Base-by-base conservation (phyloP, 2,329 filamentous ascomycete species). In the Calcarisporium arbuscula region DNA sequence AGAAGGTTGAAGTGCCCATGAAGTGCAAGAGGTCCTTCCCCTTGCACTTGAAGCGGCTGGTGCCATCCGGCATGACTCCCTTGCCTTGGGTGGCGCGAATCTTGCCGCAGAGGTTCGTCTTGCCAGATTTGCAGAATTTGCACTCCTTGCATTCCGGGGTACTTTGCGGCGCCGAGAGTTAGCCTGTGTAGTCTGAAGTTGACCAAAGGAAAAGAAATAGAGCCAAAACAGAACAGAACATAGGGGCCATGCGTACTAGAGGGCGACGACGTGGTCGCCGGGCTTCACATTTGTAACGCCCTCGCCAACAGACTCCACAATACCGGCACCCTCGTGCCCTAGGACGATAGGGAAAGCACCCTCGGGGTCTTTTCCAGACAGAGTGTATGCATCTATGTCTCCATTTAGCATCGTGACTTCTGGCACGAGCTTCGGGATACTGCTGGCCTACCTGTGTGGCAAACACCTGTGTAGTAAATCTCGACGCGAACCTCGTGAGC, bases 41-140 rank as follows among this genome's bases (percentile, higher is more conserved):
- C 65, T 90, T 92, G 74, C 82, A 88, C 65, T 77, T 86, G 80
- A 96, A 95, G 53, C 92, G 85, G 38, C 84, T 83, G 47, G 90
- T 96, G 53, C 90, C 90, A 62, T 98, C 92, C 38, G 92, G 92
- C 89, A 98, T 95, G 50, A 95, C 78, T 56, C 92, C 92, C 64
- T 81, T 84, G 53, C 92, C 92, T 69, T 98, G 92, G 28, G 92
- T 96, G 29, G 87, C 86, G 53, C 92, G 83, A 65, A 98, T 98
- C 79, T 96, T 96, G 62, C 92, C 92, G 69, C 90, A 96, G 39
- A 96, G 83, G 68, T 96, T 95, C 54, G 90, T 96, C 81, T 98
- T 98, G 68, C 90, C 92, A 27, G 90, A 96, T 66, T 87, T 92
- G 82, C 92, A 98, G 77, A 96, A 96, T 72, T 96, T 96, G 80